Base-by-base conservation (phyloP, 768 basidiomycete genomes). In the Suillus bovinus region DNA sequence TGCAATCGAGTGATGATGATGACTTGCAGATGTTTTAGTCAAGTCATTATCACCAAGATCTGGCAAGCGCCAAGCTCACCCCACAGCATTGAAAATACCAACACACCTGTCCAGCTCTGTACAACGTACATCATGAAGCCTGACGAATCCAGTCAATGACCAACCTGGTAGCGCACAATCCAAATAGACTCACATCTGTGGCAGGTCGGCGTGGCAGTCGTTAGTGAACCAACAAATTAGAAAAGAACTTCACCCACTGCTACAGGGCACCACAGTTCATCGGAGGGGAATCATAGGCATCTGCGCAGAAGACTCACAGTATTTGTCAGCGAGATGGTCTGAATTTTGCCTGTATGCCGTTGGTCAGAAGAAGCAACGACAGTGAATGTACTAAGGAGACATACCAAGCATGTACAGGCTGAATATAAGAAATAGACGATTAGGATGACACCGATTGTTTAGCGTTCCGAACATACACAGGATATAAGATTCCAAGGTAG, bases 31-130 rank as follows among this genome's bases (percentile, higher is more conserved):
- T 20, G 41, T 42, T 42, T 42, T 20, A 42, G 41, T 42, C 9
- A n/a, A n/a, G 41, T 42, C 41, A 42, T 10, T 20, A n/a, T 10
- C 41, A n/a, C 20, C 4, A 9, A 4, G 9, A 2, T 20, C 0
- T 42, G 17, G 20, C 41, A 20, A 20, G 20, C 20, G 41, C 20
- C 8, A 42, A 4, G 9, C 41, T 42, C 9, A 42, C 41, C 41
- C 8, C 20, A 42, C 8, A 42, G 3, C 41, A 42, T 20, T 10
- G 41, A 0, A n/a, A 20, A 1, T 4, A n/a, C 41, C 41, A 42
- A 0, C 20, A 42, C 0, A n/a, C 2, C 0, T 0, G 0, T 42
- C 41, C 20, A 42, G 5, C 4, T 20, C 20, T 4, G 3, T n/a
- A 42, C 7, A 4, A 10, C 8, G 9, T 0, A 42, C 1, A n/a